Conservation (phyloP, 352 stramenopile species). For the Pythium utonaiense region DNA sequence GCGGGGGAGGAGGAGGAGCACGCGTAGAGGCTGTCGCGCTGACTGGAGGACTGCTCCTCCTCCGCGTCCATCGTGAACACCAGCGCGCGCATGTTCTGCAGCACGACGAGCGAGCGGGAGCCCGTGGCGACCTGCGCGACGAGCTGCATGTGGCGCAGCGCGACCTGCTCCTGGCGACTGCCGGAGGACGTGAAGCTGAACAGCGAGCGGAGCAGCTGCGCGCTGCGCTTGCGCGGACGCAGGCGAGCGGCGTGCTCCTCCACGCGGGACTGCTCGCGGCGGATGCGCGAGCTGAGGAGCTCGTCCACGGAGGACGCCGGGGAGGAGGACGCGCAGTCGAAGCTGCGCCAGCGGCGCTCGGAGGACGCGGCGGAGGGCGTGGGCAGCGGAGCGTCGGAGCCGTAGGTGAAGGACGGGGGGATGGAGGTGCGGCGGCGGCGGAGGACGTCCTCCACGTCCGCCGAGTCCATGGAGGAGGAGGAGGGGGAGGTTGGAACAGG, state of each 20-base stretch:
- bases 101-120: conserved; percentile 54
- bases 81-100: conserved; percentile 39
- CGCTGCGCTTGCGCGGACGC: conserved; percentile 31
- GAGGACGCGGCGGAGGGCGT: conserved; percentile 11
- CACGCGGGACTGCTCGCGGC: conserved; percentile 42
- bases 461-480: not conserved
- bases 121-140: conserved; percentile 58
- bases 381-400: conserved; percentile 5
- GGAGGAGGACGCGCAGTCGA: conserved; percentile 33
- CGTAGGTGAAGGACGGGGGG: conserved; percentile 51
- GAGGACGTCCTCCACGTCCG: conserved; percentile 3
- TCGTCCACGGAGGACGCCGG: conserved; percentile 29
- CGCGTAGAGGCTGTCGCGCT: too few relatives aligned
- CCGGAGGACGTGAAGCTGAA: conserved; percentile 35
- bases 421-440: conserved; percentile 59
- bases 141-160: conserved; percentile 66
- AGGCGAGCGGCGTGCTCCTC: conserved; percentile 39
- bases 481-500: not conserved
- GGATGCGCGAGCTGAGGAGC: conserved; percentile 44
- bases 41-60: too few relatives aligned
- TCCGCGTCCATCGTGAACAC: conserved; percentile 32
- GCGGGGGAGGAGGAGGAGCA: too few relatives aligned
- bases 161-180: conserved; percentile 45
- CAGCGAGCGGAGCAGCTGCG: conserved; percentile 46
- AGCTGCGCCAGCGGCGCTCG: conserved; percentile 64